Percentiles rank a stretch among this genome's conserved stretches.
These are phyloP conservation scores for Fonsecaea pugnacius DNA, from an alignment of 2,329 filamentous ascomycete genomes.

Conservation along the genomic window DNA sequence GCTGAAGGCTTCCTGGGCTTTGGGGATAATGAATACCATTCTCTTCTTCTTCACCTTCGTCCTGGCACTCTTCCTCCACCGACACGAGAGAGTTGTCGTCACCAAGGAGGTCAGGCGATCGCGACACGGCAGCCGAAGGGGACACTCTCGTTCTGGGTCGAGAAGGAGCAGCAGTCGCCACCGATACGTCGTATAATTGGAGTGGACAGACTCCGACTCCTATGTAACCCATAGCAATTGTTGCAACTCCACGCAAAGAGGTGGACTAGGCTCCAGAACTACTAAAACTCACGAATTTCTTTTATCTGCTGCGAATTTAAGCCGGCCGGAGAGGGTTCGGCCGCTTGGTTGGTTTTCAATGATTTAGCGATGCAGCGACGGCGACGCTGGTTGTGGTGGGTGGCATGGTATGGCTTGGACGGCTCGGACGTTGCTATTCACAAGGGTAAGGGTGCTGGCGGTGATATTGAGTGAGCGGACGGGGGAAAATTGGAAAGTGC, in stretches of 20 bases:
- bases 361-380: constrained; percentile 22
- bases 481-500: neutral
- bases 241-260: neutral
- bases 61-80: constrained; percentile 61
- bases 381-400: neutral
- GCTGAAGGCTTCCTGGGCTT: constrained; percentile 87
- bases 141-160: constrained; percentile 38
- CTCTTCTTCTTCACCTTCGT: constrained; percentile 79
- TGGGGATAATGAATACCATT: constrained; percentile 84
- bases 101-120: constrained; percentile 47
- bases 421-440: neutral
- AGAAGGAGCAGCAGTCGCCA: constrained; percentile 37
- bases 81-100: constrained; percentile 40
- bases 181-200: constrained; percentile 34
- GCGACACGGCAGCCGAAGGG: constrained; percentile 40
- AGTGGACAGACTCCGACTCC: neutral
- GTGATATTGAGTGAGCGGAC: neutral
- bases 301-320: constrained; percentile 10
- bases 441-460: neutral
- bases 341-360: constrained; percentile 9
- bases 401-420: neutral
- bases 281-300: constrained; percentile 28
- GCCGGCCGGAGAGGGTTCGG: neutral
- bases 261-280: neutral
- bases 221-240: neutral